These are phyloP conservation scores for Lepiota brunneoincarnata DNA, from an alignment of 768 basidiomycete genomes.

Conservation along the genomic window DNA sequence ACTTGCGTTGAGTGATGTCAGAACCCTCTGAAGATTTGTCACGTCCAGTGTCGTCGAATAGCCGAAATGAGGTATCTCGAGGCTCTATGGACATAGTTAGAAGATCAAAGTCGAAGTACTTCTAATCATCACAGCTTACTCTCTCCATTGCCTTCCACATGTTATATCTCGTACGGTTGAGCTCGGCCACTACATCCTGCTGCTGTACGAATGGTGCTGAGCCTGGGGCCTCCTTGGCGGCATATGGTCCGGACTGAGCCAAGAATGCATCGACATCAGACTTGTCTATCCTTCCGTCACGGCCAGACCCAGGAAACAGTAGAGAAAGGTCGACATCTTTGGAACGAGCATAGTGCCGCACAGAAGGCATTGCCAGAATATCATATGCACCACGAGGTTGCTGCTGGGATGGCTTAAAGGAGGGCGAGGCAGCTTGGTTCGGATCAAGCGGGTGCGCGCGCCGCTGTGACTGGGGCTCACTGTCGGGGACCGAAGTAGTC, in stretches of 20 bases:
- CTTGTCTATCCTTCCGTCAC: slow-evolving; percentile 72
- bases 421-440: slow-evolving; percentile 6
- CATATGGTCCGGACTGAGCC: slow-evolving; percentile 15
- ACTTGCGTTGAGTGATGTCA: slow-evolving; percentile 63
- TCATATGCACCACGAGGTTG: slow-evolving; percentile 19
- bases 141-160: slow-evolving; percentile 94
- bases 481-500: slow-evolving; percentile 5
- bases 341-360: slow-evolving; percentile 73
- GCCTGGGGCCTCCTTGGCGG: slow-evolving; percentile 12
- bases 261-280: slow-evolving; percentile 69
- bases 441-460: slow-evolving; percentile 65
- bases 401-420: slow-evolving; percentile 13
- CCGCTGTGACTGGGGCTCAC: slow-evolving; percentile 8
- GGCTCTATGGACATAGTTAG: slow-evolving; percentile 46
- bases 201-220: slow-evolving; percentile 14
- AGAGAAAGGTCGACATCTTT: slow-evolving; percentile 56
- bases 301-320: slow-evolving; percentile 68
- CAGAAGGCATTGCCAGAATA: slow-evolving; percentile 72
- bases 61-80: slow-evolving; percentile 85
- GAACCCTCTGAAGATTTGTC: slow-evolving; percentile 59
- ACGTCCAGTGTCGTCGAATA: slow-evolving; percentile 78
- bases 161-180: slow-evolving; percentile 72
- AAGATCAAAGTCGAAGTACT: neutral
- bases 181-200: slow-evolving; percentile 61
- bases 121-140: slow-evolving; percentile 33